phyloP scores from a whole-genome alignment of 1,284 basidiomycete genomes.

The Exobasidium cylindrosporum region DNA sequence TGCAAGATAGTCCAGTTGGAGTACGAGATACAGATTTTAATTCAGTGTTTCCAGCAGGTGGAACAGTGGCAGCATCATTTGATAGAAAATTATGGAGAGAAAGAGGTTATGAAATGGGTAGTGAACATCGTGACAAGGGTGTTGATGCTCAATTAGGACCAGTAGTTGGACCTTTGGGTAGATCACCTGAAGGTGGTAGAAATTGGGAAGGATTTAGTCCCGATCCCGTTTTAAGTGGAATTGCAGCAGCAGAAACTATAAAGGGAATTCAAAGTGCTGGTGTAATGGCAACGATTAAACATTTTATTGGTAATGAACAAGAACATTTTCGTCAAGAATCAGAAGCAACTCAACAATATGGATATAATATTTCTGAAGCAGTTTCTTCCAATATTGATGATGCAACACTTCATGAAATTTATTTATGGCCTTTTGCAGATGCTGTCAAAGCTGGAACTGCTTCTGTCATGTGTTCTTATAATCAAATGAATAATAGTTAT shows the following conservation, averaged over 20 bases:
- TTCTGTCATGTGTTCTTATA: conserved; percentile 19
- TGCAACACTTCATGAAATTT: conserved; percentile 64
- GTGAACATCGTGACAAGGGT: conserved; percentile 75
- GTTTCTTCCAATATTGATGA: conserved; percentile 68
- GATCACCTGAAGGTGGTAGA: conserved; percentile 67
- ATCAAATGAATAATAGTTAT: conserved; percentile 67
- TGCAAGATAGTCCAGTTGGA: conserved; percentile 63
- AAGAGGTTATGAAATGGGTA: conserved; percentile 72
- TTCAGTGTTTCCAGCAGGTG: conserved; percentile 66
- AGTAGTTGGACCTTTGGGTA: conserved; percentile 33
- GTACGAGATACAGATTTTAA: conserved; percentile 59
- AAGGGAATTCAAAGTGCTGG: conserved; percentile 44
- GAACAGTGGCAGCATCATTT: conserved; percentile 70
- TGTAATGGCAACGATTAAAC: conserved; percentile 56
- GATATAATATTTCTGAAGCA: conserved; percentile 14
- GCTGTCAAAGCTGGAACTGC: conserved; percentile 51
- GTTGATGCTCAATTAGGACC: conserved; percentile 68
- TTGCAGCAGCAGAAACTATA: conserved; percentile 38
- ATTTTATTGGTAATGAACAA: conserved; percentile 52
- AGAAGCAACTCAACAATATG: conserved; percentile 1
- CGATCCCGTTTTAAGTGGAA: conserved; percentile 47
- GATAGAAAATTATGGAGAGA: conserved; percentile 70
- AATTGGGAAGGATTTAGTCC: conserved; percentile 70
- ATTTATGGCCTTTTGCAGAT: conserved; percentile 58
- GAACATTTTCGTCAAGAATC: conserved; percentile 39